Evolutionary conservation across 2,329 filamentous ascomycete genomes (phyloP).

Genomic region (Phoma sp.): DNA sequence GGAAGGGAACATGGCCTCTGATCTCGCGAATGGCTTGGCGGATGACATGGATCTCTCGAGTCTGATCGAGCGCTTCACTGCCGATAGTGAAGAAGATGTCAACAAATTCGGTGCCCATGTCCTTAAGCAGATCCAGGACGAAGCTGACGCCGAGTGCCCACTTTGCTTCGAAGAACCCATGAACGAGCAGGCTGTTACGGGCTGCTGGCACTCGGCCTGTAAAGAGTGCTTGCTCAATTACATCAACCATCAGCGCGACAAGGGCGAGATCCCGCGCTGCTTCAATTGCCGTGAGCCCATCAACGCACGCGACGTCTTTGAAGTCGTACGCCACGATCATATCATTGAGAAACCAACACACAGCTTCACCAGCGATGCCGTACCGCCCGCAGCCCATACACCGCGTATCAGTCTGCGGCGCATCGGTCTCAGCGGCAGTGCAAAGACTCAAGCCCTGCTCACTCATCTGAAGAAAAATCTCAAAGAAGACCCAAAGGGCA

Average conservation of each 20-base stretch:
- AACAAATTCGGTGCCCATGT: conserved; percentile 86
- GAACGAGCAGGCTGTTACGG: conserved; percentile 91
- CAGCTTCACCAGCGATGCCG: conserved; percentile 36
- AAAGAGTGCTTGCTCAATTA: conserved; percentile 90
- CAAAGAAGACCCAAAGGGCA: conserved; percentile 69
- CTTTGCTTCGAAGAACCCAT: conserved; percentile 96
- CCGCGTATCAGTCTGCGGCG: conserved; percentile 66
- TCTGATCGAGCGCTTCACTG: conserved; percentile 83
- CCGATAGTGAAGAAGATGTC: conserved; percentile 62
- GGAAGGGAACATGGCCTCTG: conserved; percentile 76
- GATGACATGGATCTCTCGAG: conserved; percentile 96
- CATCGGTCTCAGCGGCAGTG: conserved; percentile 73
- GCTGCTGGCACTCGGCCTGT: conserved; percentile 97
- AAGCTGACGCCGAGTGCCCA: conserved; percentile 87
- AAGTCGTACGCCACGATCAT: conserved; percentile 82
- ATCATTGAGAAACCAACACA: conserved; percentile 55
- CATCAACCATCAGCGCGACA: conserved; percentile 84
- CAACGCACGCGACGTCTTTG: conserved; percentile 84
- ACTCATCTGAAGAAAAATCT: conserved; percentile 74
- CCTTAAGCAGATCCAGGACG: conserved; percentile 87
- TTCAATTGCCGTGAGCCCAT: conserved; percentile 89
- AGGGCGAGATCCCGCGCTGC: conserved; percentile 77
- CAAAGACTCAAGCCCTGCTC: conserved; percentile 85
- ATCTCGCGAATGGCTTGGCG: conserved; percentile 78
- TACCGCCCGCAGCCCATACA: conserved; percentile 36